phyloP scores from a whole-genome alignment of 2,329 filamentous ascomycete genomes.

The Aspergillus proliferans region DNA sequence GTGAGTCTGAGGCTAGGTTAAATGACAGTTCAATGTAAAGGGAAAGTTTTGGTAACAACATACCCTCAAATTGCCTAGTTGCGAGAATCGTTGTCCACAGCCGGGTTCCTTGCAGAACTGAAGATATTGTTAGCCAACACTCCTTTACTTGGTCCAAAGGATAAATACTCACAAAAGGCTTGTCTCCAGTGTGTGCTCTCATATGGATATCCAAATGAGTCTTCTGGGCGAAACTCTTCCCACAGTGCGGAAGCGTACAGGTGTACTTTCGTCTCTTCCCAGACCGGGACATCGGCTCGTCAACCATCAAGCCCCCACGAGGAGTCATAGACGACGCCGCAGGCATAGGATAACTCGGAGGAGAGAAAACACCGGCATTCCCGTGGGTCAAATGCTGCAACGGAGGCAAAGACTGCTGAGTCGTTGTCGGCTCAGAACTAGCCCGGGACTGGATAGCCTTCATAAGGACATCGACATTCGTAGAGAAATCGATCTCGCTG shows the following conservation, averaged over 20 bases:
- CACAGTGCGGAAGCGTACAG: constrained; percentile 68
- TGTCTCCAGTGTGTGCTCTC: constrained; percentile 80
- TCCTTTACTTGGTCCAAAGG: background rate
- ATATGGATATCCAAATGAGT: constrained; percentile 89
- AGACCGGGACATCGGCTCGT: constrained; percentile 30
- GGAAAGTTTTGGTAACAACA: background rate
- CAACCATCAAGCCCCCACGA: constrained; percentile 19
- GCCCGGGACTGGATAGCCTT: constrained; percentile 71
- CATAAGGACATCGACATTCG: constrained; percentile 82
- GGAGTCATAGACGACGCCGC: constrained; percentile 8
- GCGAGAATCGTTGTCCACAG: constrained; percentile 78
- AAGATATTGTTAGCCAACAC: background rate
- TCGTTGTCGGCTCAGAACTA: constrained; percentile 13
- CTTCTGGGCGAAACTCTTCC: constrained; percentile 81
- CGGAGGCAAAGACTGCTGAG: constrained; percentile 28
- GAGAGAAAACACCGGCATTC: constrained; percentile 12
- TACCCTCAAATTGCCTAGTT: constrained; percentile 84
- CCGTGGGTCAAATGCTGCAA: constrained; percentile 29
- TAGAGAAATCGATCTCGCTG: constrained; percentile 61
- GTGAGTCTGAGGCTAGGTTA: constrained; percentile 58
- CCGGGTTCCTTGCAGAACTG: constrained; percentile 61
- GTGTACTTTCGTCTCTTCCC: constrained; percentile 58
- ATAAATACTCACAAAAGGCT: constrained; percentile 67
- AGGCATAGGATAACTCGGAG: constrained; percentile 17
- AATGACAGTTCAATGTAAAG: background rate